These are phyloP conservation scores for Botrytis aclada DNA, from an alignment of 2,329 filamentous ascomycete genomes.

Conservation along the genomic window DNA sequence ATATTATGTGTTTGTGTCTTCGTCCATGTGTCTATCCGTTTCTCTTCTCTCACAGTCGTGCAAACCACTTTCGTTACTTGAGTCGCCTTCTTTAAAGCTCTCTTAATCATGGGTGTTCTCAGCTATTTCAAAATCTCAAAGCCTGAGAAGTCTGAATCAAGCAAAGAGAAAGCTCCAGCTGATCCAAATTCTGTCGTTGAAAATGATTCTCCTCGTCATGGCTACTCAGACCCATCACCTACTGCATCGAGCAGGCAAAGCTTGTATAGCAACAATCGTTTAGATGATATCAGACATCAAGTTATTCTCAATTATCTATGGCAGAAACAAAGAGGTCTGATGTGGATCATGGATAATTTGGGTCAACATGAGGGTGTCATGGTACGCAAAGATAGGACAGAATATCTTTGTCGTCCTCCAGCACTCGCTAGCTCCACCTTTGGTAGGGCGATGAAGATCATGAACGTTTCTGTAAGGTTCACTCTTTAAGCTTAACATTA, in stretches of 20 bases:
- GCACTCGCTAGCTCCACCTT: conserved; percentile 61
- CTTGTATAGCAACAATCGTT: conserved; percentile 18
- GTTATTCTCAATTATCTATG: conserved; percentile 82
- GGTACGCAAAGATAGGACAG: conserved; percentile 62
- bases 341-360: conserved; percentile 69
- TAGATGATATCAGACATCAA: conserved; percentile 75
- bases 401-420: conserved; percentile 71
- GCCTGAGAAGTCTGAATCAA: conserved; percentile 9
- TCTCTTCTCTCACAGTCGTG: neutral
- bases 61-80: conserved; percentile 17
- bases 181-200: conserved; percentile 8
- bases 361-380: conserved; percentile 70
- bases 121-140: conserved; percentile 20
- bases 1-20: conserved; percentile 18
- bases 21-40: conserved; percentile 10
- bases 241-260: conserved; percentile 15
- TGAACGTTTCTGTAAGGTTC: conserved; percentile 64
- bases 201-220: conserved; percentile 12
- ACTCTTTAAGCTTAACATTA: neutral
- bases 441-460: conserved; percentile 58
- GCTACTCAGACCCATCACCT: neutral
- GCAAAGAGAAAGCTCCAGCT: conserved; percentile 17
- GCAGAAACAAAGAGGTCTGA: conserved; percentile 70
- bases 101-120: conserved; percentile 15
- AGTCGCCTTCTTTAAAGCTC: conserved; percentile 11